Base-by-base conservation (phyloP, 495 filamentous ascomycete species). In the Immersiella caudata region DNA sequence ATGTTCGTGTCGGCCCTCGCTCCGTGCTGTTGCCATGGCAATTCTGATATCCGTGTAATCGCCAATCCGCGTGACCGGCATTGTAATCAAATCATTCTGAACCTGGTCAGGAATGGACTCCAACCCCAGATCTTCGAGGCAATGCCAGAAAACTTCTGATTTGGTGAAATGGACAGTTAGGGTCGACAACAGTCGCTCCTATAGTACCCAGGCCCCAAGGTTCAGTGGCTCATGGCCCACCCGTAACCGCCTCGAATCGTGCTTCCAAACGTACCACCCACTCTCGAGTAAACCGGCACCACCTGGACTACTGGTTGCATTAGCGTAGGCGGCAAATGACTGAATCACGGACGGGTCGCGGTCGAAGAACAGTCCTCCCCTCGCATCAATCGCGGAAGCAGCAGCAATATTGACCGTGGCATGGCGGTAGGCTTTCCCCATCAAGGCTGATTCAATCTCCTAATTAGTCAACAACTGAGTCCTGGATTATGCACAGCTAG, bases 131-230 rank as follows among this genome's bases (percentile, higher is more conserved):
- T 59, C 29, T 21, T 71, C 61, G 4, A 75, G 71, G 65, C 79
- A 81, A 62, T 79, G 73, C 70, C 69, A 79, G 61, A 77, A 76
- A 5, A 64, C 70, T 64, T 79, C 70, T 7, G 40, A 67, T 21
- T 71, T 68, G 8, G 75, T 73, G 71, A 78, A 81, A 66, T 71
- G 68, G 16, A 80, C 76, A 2, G 75, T 78, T n/a, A 78, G 59
- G 2, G 71, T 67, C 29, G 79, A 71, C 18, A 81, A 66, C 12
- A 69, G 68, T 27, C 72, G 68, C 66, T 81, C 79, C 66, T 80
- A 75, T 22, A 79, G 62, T 0, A 79, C 73, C 79, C 79, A 81
- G 7, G 70, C 79, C 12, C 79, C 51, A 20, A 64, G 66, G 65
- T 75, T 71, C 33, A 80, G 65, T 6, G 54, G 52, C 14, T 64